Evolutionary conservation across 192 early-diverging fungal genomes (phyloP).

Genomic region (Dimargaris cristalligena): DNA sequence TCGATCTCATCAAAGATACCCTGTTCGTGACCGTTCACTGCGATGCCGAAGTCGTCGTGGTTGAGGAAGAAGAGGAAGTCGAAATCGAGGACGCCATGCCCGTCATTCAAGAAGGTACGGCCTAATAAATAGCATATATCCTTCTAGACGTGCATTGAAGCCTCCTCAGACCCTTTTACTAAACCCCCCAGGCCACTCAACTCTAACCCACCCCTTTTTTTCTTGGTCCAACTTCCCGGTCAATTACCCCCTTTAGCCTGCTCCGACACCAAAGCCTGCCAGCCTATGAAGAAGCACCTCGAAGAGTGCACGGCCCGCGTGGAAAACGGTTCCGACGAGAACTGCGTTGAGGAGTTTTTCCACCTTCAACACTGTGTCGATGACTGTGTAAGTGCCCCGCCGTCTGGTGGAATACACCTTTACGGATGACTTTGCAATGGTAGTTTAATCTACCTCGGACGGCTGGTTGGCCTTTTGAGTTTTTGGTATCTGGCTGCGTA

Average conservation of each 20-base stretch:
- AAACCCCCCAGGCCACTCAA: not conserved
- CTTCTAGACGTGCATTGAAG: not conserved
- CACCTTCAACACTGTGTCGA: slow-evolving; percentile 71
- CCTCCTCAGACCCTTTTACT: not conserved
- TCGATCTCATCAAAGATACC: not conserved
- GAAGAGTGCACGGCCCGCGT: slow-evolving; percentile 64
- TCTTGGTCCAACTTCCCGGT: slow-evolving; percentile 11
- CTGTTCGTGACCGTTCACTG: not conserved
- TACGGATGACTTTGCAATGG: no score
- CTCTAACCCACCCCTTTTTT: not conserved
- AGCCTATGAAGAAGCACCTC: slow-evolving; percentile 52
- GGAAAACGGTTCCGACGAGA: slow-evolving; percentile 51
- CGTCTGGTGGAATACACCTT: no score
- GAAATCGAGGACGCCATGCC: slow-evolving; percentile 36
- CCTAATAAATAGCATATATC: not conserved
- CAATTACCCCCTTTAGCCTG: slow-evolving; percentile 28
- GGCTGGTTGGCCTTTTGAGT: no score
- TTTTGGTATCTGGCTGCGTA: no score
- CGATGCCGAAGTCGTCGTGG: slow-evolving; percentile 16
- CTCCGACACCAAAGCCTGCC: slow-evolving; percentile 40
- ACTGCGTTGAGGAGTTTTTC: slow-evolving; percentile 63
- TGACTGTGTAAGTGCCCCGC: slow-evolving; percentile 66
- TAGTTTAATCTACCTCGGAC: no score
- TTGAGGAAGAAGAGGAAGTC: slow-evolving; percentile 24
- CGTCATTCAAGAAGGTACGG: slow-evolving; percentile 35